A percentile compares a stretch with the other conserved stretches of the same genome.
Evolutionary conservation across 2,329 filamentous ascomycete genomes (phyloP).

Genomic region (Ploettnerulaceae sp.): DNA sequence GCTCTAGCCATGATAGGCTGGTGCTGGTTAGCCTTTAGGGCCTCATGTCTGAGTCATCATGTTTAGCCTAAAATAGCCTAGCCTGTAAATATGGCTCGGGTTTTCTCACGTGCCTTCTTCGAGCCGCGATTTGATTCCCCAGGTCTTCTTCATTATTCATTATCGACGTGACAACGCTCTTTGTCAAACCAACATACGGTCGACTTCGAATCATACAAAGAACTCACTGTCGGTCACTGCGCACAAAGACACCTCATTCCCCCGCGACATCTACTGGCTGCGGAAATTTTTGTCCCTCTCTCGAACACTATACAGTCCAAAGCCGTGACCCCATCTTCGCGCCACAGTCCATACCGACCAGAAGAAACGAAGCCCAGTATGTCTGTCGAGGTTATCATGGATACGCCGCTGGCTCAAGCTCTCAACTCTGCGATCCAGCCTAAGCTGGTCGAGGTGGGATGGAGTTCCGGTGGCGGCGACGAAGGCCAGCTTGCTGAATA

Average conservation of each 20-base stretch:
- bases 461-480: slow-evolving; percentile 73
- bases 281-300: background rate
- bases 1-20: no score
- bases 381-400: slow-evolving; percentile 70
- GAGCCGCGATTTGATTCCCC: background rate
- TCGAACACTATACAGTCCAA: background rate
- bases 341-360: background rate
- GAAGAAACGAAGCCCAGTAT: slow-evolving; percentile 45
- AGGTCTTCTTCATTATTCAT: background rate
- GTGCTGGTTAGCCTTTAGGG: no score
- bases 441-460: slow-evolving; percentile 89
- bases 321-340: background rate
- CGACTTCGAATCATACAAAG: slow-evolving; percentile 8
- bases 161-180: background rate
- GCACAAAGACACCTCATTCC: background rate
- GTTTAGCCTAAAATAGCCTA: background rate
- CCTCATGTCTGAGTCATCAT: background rate
- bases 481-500: slow-evolving; percentile 88
- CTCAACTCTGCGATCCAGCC: slow-evolving; percentile 79
- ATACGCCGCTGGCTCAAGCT: slow-evolving; percentile 79
- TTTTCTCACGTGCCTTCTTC: background rate
- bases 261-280: background rate
- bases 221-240: background rate
- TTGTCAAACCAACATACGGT: slow-evolving; percentile 6
- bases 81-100: background rate